These are phyloP conservation scores for Phaffia australis DNA, from an alignment of 768 basidiomycete genomes.

Conservation along the genomic window DNA sequence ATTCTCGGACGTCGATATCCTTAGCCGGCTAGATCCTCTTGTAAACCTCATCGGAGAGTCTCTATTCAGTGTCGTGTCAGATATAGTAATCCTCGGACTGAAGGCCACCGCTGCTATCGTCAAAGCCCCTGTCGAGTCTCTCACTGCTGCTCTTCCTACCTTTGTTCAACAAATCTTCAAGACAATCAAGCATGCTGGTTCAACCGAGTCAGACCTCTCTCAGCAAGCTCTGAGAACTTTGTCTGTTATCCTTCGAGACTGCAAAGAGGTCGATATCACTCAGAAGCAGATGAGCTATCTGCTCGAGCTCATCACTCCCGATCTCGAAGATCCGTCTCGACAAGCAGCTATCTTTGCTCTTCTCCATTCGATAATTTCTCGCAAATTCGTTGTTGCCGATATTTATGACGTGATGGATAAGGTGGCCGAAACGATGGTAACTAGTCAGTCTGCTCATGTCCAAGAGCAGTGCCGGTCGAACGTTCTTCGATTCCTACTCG, in stretches of 20 bases:
- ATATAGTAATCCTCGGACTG: slow-evolving; percentile 63
- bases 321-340: slow-evolving; percentile 76
- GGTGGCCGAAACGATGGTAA: slow-evolving; percentile 82
- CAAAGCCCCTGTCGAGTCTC: slow-evolving; percentile 67
- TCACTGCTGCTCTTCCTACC: slow-evolving; percentile 66
- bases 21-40: slow-evolving; percentile 77
- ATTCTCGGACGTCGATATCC: slow-evolving; percentile 58
- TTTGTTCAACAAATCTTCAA: slow-evolving; percentile 72
- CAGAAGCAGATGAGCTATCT: slow-evolving; percentile 82
- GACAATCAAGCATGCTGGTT: slow-evolving; percentile 70
- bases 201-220: slow-evolving; percentile 76
- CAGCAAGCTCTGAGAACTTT: slow-evolving; percentile 81
- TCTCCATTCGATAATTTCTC: slow-evolving; percentile 76
- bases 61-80: slow-evolving; percentile 67
- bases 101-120: slow-evolving; percentile 69
- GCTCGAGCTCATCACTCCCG: slow-evolving; percentile 72
- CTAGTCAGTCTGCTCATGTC: slow-evolving; percentile 77
- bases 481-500: slow-evolving; percentile 84
- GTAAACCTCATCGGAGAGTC: slow-evolving; percentile 80
- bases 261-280: slow-evolving; percentile 64
- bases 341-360: slow-evolving; percentile 79
- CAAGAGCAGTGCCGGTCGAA: slow-evolving; percentile 84
- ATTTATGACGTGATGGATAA: slow-evolving; percentile 95
- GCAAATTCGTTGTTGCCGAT: slow-evolving; percentile 87
- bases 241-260: slow-evolving; percentile 79